Conservation (phyloP, 75 land plant species). For the Selaginella moellendorffii region DNA sequence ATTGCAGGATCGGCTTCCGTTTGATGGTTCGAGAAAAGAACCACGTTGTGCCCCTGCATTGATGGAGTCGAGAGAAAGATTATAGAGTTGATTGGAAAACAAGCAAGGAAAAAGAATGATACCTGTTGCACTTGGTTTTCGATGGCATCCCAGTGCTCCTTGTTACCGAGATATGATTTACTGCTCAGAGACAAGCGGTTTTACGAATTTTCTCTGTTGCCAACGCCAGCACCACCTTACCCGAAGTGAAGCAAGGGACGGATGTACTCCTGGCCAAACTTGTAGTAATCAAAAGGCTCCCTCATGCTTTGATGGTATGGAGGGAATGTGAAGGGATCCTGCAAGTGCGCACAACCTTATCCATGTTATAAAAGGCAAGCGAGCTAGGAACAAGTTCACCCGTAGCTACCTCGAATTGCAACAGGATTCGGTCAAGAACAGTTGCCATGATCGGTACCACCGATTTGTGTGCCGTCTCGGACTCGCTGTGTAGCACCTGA, state of each 20-base stretch:
- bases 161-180: conserved; percentile 78
- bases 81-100: too few species aligned
- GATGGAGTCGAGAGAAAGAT: background rate
- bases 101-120: too few species aligned
- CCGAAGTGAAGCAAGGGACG: conserved; percentile 81
- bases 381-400: background rate
- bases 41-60: conserved; percentile 83
- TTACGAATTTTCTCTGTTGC: too few species aligned
- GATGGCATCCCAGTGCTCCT: conserved; percentile 43
- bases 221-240: conserved; percentile 27
- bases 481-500: conserved; percentile 66
- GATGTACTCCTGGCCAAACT: conserved; percentile 88
- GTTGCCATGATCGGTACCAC: conserved; percentile 59
- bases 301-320: conserved; percentile 59
- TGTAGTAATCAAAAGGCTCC: conserved; percentile 95
- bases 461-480: conserved; percentile 37
- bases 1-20: conserved; percentile 99
- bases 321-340: conserved; percentile 76
- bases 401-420: conserved; percentile 64
- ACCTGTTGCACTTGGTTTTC: conserved; percentile 72
- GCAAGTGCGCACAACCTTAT: conserved; percentile 8
- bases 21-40: conserved; percentile 84
- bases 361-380: background rate
- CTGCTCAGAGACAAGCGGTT: conserved; percentile 25
- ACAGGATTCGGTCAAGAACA: conserved; percentile 63